Conservation (phyloP, 805 yeast species). For the Candida pini region DNA sequence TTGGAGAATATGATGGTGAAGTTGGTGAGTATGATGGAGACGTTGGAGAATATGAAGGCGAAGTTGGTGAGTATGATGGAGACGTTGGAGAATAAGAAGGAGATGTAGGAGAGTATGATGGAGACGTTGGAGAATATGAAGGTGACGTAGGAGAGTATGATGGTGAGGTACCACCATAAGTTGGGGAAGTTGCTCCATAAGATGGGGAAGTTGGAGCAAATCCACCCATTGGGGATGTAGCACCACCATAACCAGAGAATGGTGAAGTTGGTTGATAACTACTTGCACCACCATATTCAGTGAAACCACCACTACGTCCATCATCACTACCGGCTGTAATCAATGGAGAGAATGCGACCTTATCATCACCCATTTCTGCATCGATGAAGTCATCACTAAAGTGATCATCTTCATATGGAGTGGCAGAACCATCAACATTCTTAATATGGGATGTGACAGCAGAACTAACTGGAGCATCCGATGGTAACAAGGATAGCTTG, state of each 20-base stretch:
- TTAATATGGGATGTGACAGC: constrained; percentile 35
- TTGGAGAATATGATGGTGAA: constrained; percentile 66
- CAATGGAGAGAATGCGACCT: constrained; percentile 88
- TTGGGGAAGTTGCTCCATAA: constrained; percentile 56
- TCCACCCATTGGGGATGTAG: constrained; percentile 42
- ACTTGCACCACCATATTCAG: constrained; percentile 72
- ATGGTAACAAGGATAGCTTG: constrained; percentile 62
- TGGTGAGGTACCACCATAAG: constrained; percentile 43
- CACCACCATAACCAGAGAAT: constrained; percentile 42
- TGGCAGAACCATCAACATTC: constrained; percentile 73
- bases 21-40: constrained; percentile 70
- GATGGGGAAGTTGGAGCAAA: constrained; percentile 47
- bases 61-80: constrained; percentile 72
- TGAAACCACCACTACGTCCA: constrained; percentile 74
- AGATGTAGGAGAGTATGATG: constrained; percentile 63
- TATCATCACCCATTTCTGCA: constrained; percentile 40
- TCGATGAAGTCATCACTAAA: constrained; percentile 56
- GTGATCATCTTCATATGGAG: constrained; percentile 78
- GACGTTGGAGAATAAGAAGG: constrained; percentile 77
- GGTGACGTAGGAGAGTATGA: constrained; percentile 58
- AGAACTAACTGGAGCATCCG: constrained; percentile 35
- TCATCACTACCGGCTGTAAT: constrained; percentile 79
- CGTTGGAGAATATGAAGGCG: constrained; percentile 58
- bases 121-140: constrained; percentile 63
- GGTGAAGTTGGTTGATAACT: constrained; percentile 49